Conservation (phyloP, 257 asterid genomes). For the Lycium barbarum region DNA sequence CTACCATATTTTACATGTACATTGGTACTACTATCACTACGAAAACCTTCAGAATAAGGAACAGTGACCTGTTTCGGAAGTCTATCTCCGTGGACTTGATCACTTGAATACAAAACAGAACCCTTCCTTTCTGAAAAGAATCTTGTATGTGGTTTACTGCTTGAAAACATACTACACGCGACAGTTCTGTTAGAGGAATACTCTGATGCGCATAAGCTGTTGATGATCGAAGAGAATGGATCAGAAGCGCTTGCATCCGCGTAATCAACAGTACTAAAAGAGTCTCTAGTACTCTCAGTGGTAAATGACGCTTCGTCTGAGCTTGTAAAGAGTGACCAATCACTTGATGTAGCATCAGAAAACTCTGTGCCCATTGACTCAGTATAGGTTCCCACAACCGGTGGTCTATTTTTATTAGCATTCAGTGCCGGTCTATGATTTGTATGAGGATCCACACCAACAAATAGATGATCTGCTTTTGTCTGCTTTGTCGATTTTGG, state of each 20-base stretch:
- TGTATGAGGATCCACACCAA: slow-evolving; percentile 34
- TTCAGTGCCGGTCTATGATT: slow-evolving; percentile 37
- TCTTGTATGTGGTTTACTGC: slow-evolving; percentile 51
- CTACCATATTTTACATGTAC: slow-evolving; percentile 49
- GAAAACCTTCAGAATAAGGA: slow-evolving; percentile 32
- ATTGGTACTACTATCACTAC: slow-evolving; percentile 27
- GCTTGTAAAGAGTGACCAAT: slow-evolving; percentile 75
- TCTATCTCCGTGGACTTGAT: not conserved
- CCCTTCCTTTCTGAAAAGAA: slow-evolving; percentile 55
- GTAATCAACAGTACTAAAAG: slow-evolving; percentile 70
- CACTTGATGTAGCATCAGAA: slow-evolving; percentile 70
- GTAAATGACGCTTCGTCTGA: slow-evolving; percentile 88
- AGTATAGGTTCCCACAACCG: slow-evolving; percentile 37
- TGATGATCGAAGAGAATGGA: slow-evolving; percentile 62
- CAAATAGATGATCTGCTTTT: slow-evolving; percentile 36
- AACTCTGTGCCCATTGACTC: slow-evolving; percentile 44
- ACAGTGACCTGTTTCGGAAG: not conserved
- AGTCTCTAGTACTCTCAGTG: slow-evolving; percentile 84
- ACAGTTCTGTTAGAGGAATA: slow-evolving; percentile 47
- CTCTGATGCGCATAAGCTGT: slow-evolving; percentile 49
- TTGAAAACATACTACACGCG: slow-evolving; percentile 56
- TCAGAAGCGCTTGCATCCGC: slow-evolving; percentile 46
- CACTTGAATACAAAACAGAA: slow-evolving; percentile 41
- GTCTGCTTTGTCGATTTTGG: slow-evolving; percentile 48
- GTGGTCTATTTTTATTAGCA: slow-evolving; percentile 43